Conservation (phyloP, 2,329 filamentous ascomycete species). For the Arthroderma sp. region DNA sequence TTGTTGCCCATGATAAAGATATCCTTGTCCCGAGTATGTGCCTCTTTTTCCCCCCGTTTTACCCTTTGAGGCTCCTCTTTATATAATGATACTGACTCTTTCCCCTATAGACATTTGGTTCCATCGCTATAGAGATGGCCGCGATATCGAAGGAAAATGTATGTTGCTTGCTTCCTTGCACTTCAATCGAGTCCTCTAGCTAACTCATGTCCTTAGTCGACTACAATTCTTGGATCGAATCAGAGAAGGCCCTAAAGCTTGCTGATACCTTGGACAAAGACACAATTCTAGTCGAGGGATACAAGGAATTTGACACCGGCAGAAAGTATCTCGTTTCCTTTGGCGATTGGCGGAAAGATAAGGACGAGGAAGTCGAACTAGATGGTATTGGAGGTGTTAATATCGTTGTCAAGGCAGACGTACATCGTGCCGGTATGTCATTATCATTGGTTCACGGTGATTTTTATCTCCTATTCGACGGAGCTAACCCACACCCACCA, state of each 20-base stretch:
- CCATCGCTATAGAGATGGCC: conserved; percentile 63
- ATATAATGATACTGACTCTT: conserved; percentile 4
- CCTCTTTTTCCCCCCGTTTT: neutral
- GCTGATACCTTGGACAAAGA: conserved; percentile 63
- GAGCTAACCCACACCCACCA: neutral
- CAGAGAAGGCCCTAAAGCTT: conserved; percentile 66
- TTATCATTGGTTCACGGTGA: neutral
- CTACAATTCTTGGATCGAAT: conserved; percentile 98
- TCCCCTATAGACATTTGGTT: conserved; percentile 74
- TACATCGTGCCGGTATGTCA: conserved; percentile 73
- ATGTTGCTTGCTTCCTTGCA: conserved; percentile 26
- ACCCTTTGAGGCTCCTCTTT: conserved; percentile 10
- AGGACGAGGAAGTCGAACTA: conserved; percentile 80
- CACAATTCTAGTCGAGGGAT: conserved; percentile 80
- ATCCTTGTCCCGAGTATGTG: conserved; percentile 83
- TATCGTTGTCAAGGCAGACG: conserved; percentile 94
- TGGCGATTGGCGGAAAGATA: conserved; percentile 86
- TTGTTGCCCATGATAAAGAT: conserved; percentile 85
- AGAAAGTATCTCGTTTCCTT: conserved; percentile 79
- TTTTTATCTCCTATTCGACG: no score
- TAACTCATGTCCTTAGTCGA: conserved; percentile 50
- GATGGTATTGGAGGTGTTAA: conserved; percentile 96
- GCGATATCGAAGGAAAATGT: conserved; percentile 92
- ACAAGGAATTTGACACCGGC: conserved; percentile 84
- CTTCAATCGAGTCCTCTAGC: neutral